Conservation (phyloP, 2,329 filamentous ascomycete genomes). For the Knoxdaviesia capensis region DNA sequence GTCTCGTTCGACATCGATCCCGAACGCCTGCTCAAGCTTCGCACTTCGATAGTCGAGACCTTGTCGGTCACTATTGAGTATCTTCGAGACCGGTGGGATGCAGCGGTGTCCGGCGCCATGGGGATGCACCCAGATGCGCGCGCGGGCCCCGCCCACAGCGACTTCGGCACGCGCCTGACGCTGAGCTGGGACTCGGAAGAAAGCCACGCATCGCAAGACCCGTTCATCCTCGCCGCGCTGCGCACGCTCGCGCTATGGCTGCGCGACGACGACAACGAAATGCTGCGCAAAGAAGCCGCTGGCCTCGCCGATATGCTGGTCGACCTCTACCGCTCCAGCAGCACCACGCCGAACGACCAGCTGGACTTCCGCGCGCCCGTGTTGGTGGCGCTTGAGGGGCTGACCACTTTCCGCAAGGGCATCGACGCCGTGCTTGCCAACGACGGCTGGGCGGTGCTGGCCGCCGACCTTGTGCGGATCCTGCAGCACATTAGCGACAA, state of each 20-base stretch:
- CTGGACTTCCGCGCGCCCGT: slow-evolving; percentile 37
- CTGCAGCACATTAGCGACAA: slow-evolving; percentile 12
- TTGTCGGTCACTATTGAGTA: slow-evolving; percentile 44
- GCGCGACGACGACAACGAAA: slow-evolving; percentile 45
- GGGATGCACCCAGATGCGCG: slow-evolving; percentile 39
- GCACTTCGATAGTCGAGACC: slow-evolving; percentile 39
- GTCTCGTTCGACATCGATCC: slow-evolving; percentile 15
- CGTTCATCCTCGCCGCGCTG: slow-evolving; percentile 36
- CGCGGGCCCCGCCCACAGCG: slow-evolving; percentile 19
- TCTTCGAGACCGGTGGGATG: slow-evolving; percentile 50
- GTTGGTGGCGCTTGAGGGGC: slow-evolving; percentile 37
- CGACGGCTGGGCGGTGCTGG: slow-evolving; percentile 31
- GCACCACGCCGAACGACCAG: slow-evolving; percentile 6
- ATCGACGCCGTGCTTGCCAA: slow-evolving; percentile 25
- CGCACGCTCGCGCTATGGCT: slow-evolving; percentile 43
- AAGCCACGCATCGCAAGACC: slow-evolving; percentile 28
- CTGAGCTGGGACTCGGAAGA: slow-evolving; percentile 38
- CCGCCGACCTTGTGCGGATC: slow-evolving; percentile 25
- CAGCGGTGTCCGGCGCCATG: slow-evolving; percentile 38
- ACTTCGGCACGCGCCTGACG: slow-evolving; percentile 22
- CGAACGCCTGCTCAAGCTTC: slow-evolving; percentile 39
- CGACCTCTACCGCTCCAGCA: slow-evolving; percentile 29
- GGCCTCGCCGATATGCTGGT: slow-evolving; percentile 44
- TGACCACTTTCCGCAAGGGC: slow-evolving; percentile 27
- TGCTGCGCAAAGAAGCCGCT: slow-evolving; percentile 31